Conservation (phyloP, 2,329 filamentous ascomycete genomes). For the Penicillium vulpinum region DNA sequence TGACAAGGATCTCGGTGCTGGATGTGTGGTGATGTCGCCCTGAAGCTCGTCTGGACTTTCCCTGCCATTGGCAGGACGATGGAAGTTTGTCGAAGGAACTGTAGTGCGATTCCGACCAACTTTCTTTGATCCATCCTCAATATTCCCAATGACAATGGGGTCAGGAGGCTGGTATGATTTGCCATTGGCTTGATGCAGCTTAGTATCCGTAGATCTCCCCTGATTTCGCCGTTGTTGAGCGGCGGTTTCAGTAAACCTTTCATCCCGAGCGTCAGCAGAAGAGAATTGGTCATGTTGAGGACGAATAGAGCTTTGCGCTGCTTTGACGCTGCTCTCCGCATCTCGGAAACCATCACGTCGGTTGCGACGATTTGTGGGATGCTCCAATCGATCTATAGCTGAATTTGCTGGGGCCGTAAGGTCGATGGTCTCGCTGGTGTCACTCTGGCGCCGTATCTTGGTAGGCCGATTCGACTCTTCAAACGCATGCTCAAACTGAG, state of each 20-base stretch:
- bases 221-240: constrained; percentile 24
- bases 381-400: neutral
- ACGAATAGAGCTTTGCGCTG: constrained; percentile 1
- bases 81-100: constrained; percentile 2
- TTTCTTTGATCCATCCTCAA: neutral
- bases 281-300: neutral
- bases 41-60: constrained; percentile 46
- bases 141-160: neutral
- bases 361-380: neutral
- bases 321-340: constrained; percentile 21
- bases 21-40: constrained; percentile 35
- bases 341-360: constrained; percentile 21
- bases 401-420: neutral
- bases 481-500: constrained; percentile 13
- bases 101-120: neutral
- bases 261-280: constrained; percentile 19
- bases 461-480: constrained; percentile 24
- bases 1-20: constrained; percentile 14
- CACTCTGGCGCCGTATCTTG: constrained; percentile 34
- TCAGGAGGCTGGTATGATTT: neutral
- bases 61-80: constrained; percentile 15
- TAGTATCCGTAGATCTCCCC: neutral
- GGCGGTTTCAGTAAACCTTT: constrained; percentile 27
- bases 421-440: neutral
- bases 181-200: neutral